Conservation (phyloP, 306 rosid genomes). For the Vachellia pachyceras region DNA sequence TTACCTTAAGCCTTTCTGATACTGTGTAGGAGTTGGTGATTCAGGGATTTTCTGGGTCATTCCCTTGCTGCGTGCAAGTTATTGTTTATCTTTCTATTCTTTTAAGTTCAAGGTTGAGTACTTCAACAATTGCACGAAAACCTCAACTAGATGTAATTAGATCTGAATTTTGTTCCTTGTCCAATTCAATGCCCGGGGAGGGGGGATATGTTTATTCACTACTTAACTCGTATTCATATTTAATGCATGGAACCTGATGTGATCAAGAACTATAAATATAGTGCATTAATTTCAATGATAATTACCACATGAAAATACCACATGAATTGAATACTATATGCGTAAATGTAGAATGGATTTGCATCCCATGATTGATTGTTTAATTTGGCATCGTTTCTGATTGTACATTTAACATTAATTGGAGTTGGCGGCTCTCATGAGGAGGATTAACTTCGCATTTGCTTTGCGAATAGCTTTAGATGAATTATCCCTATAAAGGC, state of each 20-base stretch:
- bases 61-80: background rate
- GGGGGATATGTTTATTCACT: background rate
- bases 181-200: background rate
- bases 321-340: background rate
- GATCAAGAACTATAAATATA: too few relatives aligned
- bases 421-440: too few relatives aligned
- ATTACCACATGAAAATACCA: too few relatives aligned
- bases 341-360: background rate
- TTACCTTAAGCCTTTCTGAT: background rate
- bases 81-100: background rate
- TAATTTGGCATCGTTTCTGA: background rate
- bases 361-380: background rate
- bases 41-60: background rate
- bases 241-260: background rate
- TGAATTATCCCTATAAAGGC: background rate
- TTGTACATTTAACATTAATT: too few relatives aligned
- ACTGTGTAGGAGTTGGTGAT: background rate
- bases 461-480: too few relatives aligned
- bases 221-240: too few relatives aligned
- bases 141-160: background rate
- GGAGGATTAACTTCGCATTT: too few relatives aligned
- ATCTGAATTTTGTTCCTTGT: too few relatives aligned
- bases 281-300: too few relatives aligned
- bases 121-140: background rate
- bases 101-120: background rate